phyloP scores from a whole-genome alignment of 1,284 basidiomycete genomes.

The Schizophyllum commune region DNA sequence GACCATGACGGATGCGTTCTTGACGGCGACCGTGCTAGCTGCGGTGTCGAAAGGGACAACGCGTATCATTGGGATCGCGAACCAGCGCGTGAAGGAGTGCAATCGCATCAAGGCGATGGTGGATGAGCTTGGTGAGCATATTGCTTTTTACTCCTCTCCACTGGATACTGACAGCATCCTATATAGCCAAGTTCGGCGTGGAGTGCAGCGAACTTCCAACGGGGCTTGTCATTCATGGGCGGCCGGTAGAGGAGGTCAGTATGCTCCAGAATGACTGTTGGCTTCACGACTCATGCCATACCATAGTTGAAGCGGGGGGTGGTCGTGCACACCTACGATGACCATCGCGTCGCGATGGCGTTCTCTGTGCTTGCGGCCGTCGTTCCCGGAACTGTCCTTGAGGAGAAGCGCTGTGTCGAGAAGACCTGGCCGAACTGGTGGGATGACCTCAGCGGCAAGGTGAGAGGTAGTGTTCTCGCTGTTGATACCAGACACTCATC shows the following conservation, averaged over 20 bases:
- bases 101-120: slow-evolving; percentile 97
- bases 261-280: no score
- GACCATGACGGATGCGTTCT: slow-evolving; percentile 99
- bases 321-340: slow-evolving; percentile 93
- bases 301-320: slow-evolving; percentile 52
- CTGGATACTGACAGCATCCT: not conserved
- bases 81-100: slow-evolving; percentile 98
- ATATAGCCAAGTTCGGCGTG: slow-evolving; percentile 87
- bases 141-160: not conserved
- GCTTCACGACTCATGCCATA: no score
- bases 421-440: slow-evolving; percentile 99
- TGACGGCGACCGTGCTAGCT: slow-evolving; percentile 89
- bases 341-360: slow-evolving; percentile 98
- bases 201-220: slow-evolving; percentile 90
- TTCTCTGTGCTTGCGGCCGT: slow-evolving; percentile 85
- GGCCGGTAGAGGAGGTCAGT: slow-evolving; percentile 37
- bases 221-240: slow-evolving; percentile 87
- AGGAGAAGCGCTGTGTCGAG: slow-evolving; percentile 97
- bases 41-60: slow-evolving; percentile 76
- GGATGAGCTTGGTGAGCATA: slow-evolving; percentile 74
- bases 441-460: slow-evolving; percentile 95
- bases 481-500: not conserved
- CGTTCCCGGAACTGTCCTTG: slow-evolving; percentile 71
- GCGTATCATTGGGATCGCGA: slow-evolving; percentile 92
- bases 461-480: slow-evolving; percentile 21